Evolutionary conservation across 306 rosid genomes (phyloP), one percentile per base, ranked within the genome.

Genomic region (Vigna angularis): DNA sequence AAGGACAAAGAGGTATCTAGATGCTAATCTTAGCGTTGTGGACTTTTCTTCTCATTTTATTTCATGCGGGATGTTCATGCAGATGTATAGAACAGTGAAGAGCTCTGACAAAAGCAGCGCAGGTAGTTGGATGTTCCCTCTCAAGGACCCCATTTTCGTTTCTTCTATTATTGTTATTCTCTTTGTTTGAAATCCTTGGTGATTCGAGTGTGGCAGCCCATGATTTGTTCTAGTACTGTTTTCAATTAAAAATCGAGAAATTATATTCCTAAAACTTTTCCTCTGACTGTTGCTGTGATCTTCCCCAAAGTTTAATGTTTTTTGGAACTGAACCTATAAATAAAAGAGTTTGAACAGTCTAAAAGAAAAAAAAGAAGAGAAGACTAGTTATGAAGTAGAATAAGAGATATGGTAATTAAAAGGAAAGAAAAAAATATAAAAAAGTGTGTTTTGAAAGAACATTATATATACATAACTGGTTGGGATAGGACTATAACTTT

Each of bases 11-110:
- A 70, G 83, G 88, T 76, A 86, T 90, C 85, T 77, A 77, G 72
- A 49, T 81, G 66, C 58, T 74, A 79, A 70, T 86, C 72, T 75
- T 68, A 28, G 76, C 47, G 69, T 62, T 71, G 86, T 44, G 84
- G 91, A 73, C 75, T 77, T 34, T 77, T 34, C 58, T 75, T 80
- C 79, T 83, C 62, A 1, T 62, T 36, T 83, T 70, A 68, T 83
- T 58, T 52, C 15, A 48, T 76, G 70, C 18, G 72, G 75, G 78
- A 55, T 73, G 72, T 74, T 87, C 85, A 81, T 93, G 96, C 98
- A 93, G 98, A 93, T 93, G 98, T 93, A 93, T 86, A 93, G 98
- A 91, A 93, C 98, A 79, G 98, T 93, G 93, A 93, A 90, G 93
- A 86, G 91, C 88, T 90, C 97, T 76, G 97, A 82, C 82, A 93